Conservation (phyloP, 2,329 filamentous ascomycete genomes). For the Westerdykella ornata region DNA sequence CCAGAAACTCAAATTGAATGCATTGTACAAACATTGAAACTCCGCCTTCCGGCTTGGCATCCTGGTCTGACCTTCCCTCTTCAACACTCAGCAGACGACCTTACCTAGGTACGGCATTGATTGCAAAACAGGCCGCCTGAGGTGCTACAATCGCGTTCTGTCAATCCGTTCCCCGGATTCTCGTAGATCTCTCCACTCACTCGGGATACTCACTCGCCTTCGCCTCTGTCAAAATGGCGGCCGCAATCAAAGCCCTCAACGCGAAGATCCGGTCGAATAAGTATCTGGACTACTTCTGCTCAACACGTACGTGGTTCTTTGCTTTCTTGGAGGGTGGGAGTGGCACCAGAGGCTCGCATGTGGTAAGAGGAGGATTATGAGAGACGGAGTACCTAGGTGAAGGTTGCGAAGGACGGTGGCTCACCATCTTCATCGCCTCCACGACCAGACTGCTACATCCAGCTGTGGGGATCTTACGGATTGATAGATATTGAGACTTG, state of each 20-base stretch:
- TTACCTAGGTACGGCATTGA: too few relatives aligned
- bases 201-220: too few relatives aligned
- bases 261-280: conserved; percentile 48
- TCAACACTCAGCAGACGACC: not conserved
- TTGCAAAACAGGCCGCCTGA: too few relatives aligned
- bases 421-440: too few relatives aligned
- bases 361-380: not conserved
- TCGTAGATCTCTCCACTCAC: too few relatives aligned
- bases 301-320: conserved; percentile 43
- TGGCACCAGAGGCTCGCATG: not conserved
- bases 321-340: not conserved
- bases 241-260: conserved; percentile 50
- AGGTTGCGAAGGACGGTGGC: not conserved
- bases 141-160: too few relatives aligned
- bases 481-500: not conserved
- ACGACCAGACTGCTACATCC: too few relatives aligned
- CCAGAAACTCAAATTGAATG: too few relatives aligned
- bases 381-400: not conserved
- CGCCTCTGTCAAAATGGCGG: conserved; percentile 39
- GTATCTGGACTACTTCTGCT: conserved; percentile 48
- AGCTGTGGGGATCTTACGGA: too few relatives aligned
- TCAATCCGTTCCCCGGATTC: too few relatives aligned
- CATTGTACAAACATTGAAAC: conserved; percentile 1
- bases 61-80: too few relatives aligned
- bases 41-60: not conserved